These are phyloP conservation scores for Aspergillus ostianus DNA, from an alignment of 495 filamentous ascomycete genomes.

Conservation along the genomic window DNA sequence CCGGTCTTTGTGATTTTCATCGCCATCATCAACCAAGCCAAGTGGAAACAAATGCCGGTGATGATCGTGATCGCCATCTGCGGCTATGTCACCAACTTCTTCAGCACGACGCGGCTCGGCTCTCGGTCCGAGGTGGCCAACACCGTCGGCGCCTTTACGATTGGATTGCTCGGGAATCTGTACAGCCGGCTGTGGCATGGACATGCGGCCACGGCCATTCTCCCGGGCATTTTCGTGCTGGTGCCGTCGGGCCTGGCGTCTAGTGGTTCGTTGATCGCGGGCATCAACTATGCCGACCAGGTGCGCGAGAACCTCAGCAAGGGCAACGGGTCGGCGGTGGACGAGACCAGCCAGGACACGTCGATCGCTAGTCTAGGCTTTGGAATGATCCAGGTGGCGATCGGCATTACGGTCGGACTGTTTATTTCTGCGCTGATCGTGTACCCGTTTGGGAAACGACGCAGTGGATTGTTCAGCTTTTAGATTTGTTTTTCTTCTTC, in stretches of 20 bases:
- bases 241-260: constrained; percentile 88
- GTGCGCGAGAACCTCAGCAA: constrained; percentile 54
- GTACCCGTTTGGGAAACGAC: constrained; percentile 85
- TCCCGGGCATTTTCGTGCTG: constrained; percentile 92
- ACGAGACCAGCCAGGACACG: constrained; percentile 35
- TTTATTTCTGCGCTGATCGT: constrained; percentile 82
- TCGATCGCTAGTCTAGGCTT: constrained; percentile 77
- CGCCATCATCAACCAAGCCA: constrained; percentile 83
- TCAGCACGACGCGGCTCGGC: constrained; percentile 66
- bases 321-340: constrained; percentile 37
- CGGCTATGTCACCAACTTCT: constrained; percentile 84
- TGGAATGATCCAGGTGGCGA: constrained; percentile 87
- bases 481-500: constrained; percentile 34
- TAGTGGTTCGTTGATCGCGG: constrained; percentile 72
- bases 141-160: constrained; percentile 80
- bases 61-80: constrained; percentile 81
- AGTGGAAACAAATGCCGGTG: constrained; percentile 83
- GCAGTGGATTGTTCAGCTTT: constrained; percentile 86
- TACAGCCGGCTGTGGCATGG: constrained; percentile 81
- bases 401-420: constrained; percentile 87
- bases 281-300: constrained; percentile 73
- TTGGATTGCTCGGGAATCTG: constrained; percentile 82
- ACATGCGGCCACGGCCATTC: constrained; percentile 82
- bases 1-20: constrained; percentile 76
- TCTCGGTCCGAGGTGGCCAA: constrained; percentile 78